These are phyloP conservation scores for Myrica gale DNA, from an alignment of 306 rosid genomes.

Conservation along the genomic window DNA sequence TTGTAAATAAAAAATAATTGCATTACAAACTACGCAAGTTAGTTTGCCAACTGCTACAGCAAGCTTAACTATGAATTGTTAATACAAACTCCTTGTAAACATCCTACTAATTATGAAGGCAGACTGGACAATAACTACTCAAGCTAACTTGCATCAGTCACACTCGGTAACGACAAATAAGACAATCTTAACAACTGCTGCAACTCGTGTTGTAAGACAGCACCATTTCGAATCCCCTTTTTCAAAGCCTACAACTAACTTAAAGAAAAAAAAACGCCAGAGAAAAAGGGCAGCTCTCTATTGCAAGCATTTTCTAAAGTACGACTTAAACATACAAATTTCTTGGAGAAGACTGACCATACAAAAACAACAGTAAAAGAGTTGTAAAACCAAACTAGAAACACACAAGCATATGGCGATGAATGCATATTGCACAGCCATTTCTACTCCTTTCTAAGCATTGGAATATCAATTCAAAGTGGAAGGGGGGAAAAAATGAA, in stretches of 20 bases:
- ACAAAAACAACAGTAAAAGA: no score
- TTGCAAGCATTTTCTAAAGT: not conserved
- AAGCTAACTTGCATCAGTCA: not conserved
- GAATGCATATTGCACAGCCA: not conserved
- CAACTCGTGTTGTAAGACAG: not conserved
- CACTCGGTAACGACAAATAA: not conserved
- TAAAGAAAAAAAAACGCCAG: not conserved
- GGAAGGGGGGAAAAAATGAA: not conserved
- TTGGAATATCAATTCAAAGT: not conserved
- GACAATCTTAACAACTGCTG: not conserved
- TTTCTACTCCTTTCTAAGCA: not conserved
- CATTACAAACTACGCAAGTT: not conserved
- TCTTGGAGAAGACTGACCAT: no score
- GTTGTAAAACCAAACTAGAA: no score
- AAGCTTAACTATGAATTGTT: not conserved
- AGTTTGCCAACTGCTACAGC: not conserved
- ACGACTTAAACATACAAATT: not conserved
- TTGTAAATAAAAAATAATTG: not conserved
- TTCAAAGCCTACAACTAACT: not conserved
- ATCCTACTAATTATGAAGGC: not conserved
- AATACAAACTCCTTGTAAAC: not conserved
- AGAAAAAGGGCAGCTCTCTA: not conserved
- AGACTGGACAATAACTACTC: not conserved
- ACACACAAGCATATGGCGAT: no score
- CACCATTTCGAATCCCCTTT: not conserved